Evolutionary conservation across 2,329 filamentous ascomycete genomes (phyloP).

Genomic region (Drechslera avenae): DNA sequence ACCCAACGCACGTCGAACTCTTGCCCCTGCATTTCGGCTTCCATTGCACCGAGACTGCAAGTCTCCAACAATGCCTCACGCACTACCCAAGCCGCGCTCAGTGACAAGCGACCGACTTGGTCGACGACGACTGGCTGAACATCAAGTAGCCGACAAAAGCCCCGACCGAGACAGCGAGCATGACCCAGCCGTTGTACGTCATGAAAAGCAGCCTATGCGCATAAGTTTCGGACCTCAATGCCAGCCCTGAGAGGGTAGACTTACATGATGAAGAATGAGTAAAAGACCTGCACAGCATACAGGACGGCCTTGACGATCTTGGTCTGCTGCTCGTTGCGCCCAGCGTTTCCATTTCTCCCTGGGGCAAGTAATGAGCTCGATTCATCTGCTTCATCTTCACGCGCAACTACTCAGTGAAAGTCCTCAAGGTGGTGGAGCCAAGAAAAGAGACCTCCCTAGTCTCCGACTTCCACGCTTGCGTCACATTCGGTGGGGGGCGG

Average conservation of each 20-base stretch:
- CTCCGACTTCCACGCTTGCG: conserved; percentile 8
- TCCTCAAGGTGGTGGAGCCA: conserved; percentile 20
- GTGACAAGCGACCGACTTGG: conserved; percentile 91
- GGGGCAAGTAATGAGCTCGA: conserved; percentile 72
- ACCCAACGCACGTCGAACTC: neutral
- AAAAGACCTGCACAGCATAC: conserved; percentile 95
- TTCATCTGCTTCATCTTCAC: conserved; percentile 49
- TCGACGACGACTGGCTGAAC: conserved; percentile 72
- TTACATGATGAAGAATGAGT: conserved; percentile 99
- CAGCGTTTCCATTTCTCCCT: conserved; percentile 65
- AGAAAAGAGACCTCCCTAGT: conserved; percentile 13
- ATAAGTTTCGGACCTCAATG: conserved; percentile 13
- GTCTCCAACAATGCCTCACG: too few species aligned
- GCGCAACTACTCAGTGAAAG: conserved; percentile 37
- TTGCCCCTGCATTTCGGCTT: neutral
- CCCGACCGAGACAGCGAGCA: conserved; percentile 87
- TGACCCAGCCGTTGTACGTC: conserved; percentile 99
- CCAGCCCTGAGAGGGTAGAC: conserved; percentile 48
- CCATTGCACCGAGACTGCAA: neutral
- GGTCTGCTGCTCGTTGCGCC: conserved; percentile 67
- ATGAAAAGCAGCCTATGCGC: conserved; percentile 89
- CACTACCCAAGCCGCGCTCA: conserved; percentile 47
- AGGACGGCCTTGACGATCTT: conserved; percentile 80
- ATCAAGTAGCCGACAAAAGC: conserved; percentile 86
- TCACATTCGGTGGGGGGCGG: neutral